These are phyloP conservation scores for Colletotrichum gloeosporioides DNA, from an alignment of 2,329 filamentous ascomycete genomes.

Conservation along the genomic window DNA sequence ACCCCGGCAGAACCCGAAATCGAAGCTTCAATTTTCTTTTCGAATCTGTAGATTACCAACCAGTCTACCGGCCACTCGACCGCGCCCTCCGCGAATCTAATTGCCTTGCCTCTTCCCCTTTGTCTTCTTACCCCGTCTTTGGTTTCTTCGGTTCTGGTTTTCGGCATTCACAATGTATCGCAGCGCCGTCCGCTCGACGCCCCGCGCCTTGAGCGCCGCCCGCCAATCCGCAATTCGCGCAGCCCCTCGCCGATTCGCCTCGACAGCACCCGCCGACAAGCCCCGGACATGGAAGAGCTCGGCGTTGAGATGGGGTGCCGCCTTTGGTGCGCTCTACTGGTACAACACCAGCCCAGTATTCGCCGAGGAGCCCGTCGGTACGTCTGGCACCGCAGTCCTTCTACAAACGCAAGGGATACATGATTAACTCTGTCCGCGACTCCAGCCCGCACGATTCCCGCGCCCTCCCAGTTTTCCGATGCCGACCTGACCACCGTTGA, in stretches of 20 bases:
- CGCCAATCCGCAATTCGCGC: constrained; percentile 43
- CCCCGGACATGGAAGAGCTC: constrained; percentile 84
- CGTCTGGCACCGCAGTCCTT: constrained; percentile 35
- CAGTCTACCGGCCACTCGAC: not conserved
- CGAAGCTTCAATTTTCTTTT: constrained; percentile 24
- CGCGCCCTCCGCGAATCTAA: not conserved
- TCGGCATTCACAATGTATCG: constrained; percentile 49
- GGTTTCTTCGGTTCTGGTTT: not conserved
- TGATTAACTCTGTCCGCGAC: not conserved
- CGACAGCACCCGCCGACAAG: constrained; percentile 65
- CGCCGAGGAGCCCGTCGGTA: constrained; percentile 81
- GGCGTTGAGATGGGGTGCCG: constrained; percentile 75
- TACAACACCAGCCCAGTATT: constrained; percentile 92
- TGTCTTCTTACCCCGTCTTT: not conserved
- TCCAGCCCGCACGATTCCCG: constrained; percentile 37
- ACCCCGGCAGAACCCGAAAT: constrained; percentile 13
- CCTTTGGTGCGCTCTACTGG: constrained; percentile 82
- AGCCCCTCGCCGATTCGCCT: constrained; percentile 56
- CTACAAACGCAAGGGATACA: constrained; percentile 5
- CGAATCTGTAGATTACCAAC: constrained; percentile 22
- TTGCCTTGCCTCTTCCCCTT: constrained; percentile 19
- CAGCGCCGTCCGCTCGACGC: constrained; percentile 53
- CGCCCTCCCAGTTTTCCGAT: constrained; percentile 60
- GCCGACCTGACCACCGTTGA: constrained; percentile 69
- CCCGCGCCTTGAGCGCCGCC: constrained; percentile 48